Evolutionary conservation across 805 yeast genomes (phyloP).

Genomic region (Metschnikowia anglica): DNA sequence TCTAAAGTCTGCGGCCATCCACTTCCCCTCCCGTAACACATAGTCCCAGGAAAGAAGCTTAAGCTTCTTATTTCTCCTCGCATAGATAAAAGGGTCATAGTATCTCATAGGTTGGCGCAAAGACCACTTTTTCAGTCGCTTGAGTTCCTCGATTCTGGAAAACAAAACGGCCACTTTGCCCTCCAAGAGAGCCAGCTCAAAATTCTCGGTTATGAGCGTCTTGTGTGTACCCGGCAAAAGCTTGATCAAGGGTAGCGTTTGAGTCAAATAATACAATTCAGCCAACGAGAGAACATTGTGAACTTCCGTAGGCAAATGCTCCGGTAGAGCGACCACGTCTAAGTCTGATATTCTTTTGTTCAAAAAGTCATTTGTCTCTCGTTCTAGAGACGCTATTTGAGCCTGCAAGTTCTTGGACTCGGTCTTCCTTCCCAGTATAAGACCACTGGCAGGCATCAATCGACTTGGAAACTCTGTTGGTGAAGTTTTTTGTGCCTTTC

Average conservation of each 20-base stretch:
- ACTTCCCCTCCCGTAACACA: constrained; percentile 71
- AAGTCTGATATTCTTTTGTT: constrained; percentile 29
- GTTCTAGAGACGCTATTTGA: constrained; percentile 23
- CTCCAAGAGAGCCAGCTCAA: constrained; percentile 80
- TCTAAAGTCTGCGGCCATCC: constrained; percentile 78
- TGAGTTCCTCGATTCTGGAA: constrained; percentile 88
- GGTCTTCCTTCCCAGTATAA: neutral
- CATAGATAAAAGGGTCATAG: constrained; percentile 58
- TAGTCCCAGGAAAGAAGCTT: constrained; percentile 68
- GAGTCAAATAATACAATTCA: constrained; percentile 83
- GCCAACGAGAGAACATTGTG: constrained; percentile 62
- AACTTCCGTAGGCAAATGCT: constrained; percentile 40
- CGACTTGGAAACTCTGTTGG: constrained; percentile 14
- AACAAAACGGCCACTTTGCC: constrained; percentile 88
- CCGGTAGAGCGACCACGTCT: constrained; percentile 42
- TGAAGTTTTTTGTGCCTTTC: constrained; percentile 10
- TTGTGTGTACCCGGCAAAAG: constrained; percentile 84
- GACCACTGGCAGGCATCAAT: constrained; percentile 3
- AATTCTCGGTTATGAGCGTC: constrained; percentile 78
- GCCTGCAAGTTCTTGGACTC: constrained; percentile 17
- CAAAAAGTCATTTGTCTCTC: constrained; percentile 25
- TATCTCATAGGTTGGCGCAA: constrained; percentile 76
- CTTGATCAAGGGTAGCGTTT: constrained; percentile 80
- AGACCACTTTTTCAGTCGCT: constrained; percentile 86
- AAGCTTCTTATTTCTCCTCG: constrained; percentile 24